Conservation (phyloP, 257 asterid genomes). For the Ballota nigra region DNA sequence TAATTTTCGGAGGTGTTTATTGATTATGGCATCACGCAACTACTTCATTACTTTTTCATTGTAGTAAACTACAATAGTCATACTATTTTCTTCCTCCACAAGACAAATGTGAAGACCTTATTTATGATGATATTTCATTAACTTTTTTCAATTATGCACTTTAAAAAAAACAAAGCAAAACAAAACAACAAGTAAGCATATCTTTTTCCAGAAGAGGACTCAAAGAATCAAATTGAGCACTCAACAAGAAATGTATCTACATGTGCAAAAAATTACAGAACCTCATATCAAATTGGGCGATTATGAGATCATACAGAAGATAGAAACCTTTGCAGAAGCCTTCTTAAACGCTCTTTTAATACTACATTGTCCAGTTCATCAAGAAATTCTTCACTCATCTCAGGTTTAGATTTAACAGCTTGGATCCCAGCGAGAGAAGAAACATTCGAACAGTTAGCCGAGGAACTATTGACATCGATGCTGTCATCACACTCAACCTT, state of each 20-base stretch:
- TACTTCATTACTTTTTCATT: neutral
- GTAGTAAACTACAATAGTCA: neutral
- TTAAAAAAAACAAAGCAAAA: too few relatives aligned
- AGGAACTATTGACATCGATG: conserved; percentile 22
- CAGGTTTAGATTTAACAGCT: conserved; percentile 32
- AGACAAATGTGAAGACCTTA: neutral
- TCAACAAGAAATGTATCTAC: neutral
- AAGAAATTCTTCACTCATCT: conserved; percentile 28
- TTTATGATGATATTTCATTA: neutral
- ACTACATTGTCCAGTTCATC: conserved; percentile 64
- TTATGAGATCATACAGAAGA: conserved; percentile 10
- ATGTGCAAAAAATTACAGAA: neutral
- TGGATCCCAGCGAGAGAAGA: conserved; percentile 22
- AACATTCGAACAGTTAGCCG: conserved; percentile 9
- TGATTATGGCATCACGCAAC: neutral
- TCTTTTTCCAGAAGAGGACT: neutral
- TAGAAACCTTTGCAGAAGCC: conserved; percentile 56
- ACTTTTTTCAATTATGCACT: neutral
- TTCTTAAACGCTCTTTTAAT: conserved; percentile 54
- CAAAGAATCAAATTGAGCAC: conserved; percentile 14
- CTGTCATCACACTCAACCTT: conserved; percentile 36
- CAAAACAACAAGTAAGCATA: neutral
- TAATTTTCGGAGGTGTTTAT: neutral
- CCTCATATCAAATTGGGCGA: conserved; percentile 2
- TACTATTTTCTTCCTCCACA: neutral